Conservation (phyloP, 768 basidiomycete genomes). For the Tulasnella sp. region DNA sequence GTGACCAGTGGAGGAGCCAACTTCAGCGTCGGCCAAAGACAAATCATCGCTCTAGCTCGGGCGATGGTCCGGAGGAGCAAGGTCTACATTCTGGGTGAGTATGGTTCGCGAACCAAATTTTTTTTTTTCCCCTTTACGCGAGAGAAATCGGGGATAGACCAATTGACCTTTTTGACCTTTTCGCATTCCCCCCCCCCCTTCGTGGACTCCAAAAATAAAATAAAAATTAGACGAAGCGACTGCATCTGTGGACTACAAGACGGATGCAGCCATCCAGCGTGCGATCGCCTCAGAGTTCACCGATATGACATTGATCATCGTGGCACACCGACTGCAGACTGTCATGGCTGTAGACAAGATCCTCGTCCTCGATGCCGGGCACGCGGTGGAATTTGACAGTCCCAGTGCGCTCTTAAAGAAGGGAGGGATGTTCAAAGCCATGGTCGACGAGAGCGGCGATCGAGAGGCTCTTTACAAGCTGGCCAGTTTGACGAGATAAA, state of each 20-base stretch:
- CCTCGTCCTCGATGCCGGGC: constrained; percentile 42
- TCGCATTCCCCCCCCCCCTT: too few relatives aligned
- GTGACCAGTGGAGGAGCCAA: constrained; percentile 31
- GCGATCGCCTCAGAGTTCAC: constrained; percentile 39
- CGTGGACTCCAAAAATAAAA: not conserved
- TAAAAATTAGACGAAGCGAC: constrained; percentile 14
- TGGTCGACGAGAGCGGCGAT: constrained; percentile 50
- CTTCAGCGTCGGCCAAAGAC: constrained; percentile 33
- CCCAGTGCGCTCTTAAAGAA: constrained; percentile 42
- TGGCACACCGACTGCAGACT: constrained; percentile 48
- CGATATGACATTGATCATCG: constrained; percentile 42
- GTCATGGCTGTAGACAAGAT: constrained; percentile 55
- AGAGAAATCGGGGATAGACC: too few relatives aligned
- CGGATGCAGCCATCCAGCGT: constrained; percentile 45
- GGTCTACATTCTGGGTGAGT: constrained; percentile 18
- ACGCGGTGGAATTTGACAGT: constrained; percentile 44
- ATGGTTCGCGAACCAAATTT: not conserved
- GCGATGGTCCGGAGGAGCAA: constrained; percentile 23
- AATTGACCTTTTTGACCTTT: too few relatives aligned
- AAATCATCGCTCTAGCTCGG: constrained; percentile 30
- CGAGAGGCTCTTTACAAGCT: constrained; percentile 34
- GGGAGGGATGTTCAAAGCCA: constrained; percentile 39
- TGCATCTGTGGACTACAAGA: constrained; percentile 37
- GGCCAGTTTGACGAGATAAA: too few relatives aligned
- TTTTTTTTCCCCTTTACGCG: not conserved